Percentiles rank a stretch among this genome's conserved stretches.
These are phyloP conservation scores for Cenchrus fungigraminus DNA, from an alignment of 176 grass and related monocot genomes.

Conservation along the genomic window DNA sequence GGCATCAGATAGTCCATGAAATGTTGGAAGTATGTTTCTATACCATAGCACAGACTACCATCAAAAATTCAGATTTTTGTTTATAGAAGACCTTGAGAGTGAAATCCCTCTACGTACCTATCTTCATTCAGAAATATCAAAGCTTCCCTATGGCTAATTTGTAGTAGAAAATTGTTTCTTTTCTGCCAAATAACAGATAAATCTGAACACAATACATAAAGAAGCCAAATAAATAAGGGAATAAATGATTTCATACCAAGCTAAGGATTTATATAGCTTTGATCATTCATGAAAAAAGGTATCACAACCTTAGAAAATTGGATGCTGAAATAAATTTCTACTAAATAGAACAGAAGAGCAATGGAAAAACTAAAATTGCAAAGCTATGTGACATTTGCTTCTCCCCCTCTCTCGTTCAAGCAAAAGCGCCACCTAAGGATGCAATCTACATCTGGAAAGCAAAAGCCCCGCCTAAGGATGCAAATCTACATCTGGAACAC, in stretches of 20 bases:
- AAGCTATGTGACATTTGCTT: background rate
- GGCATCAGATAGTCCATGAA: background rate
- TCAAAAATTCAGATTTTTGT: too few relatives aligned
- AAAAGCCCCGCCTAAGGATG: background rate
- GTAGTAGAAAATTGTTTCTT: background rate
- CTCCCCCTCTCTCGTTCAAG: background rate
- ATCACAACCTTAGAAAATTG: background rate
- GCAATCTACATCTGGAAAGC: slow-evolving; percentile 11
- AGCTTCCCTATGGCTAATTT: background rate
- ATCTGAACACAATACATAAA: too few relatives aligned
- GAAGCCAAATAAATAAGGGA: too few relatives aligned
- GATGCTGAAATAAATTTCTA: background rate
- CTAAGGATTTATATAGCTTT: too few relatives aligned
- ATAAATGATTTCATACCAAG: too few relatives aligned
- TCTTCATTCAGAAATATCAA: background rate
- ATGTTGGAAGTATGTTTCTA: background rate
- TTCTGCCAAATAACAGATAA: too few relatives aligned
- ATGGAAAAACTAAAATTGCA: too few relatives aligned
- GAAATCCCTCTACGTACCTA: background rate
- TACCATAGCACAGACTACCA: background rate
- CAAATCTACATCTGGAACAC: slow-evolving; percentile 22
- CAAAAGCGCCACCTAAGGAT: background rate
- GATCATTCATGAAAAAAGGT: background rate
- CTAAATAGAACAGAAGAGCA: too few relatives aligned
- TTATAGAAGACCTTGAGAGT: background rate